Base-by-base conservation (phyloP, 2,329 filamentous ascomycete genomes). In the Leptographium procerum region DNA sequence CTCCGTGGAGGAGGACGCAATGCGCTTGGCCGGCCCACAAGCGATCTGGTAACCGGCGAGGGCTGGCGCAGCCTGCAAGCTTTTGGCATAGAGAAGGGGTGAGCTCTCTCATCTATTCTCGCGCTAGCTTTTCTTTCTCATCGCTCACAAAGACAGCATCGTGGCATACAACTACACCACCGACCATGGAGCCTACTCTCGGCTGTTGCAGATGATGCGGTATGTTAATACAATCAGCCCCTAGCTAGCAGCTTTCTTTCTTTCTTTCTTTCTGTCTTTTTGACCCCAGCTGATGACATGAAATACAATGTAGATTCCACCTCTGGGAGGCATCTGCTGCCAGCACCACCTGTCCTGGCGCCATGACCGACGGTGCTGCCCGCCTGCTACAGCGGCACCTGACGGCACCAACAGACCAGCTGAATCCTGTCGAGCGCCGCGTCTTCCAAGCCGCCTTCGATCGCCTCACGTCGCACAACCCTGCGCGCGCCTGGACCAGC, bases 341-440 rank as follows among this genome's bases (percentile, higher is more conserved):
- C 1, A 79, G 81, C 61, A 82, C 84, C 3, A 80, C 80, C 0
- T 88, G 85, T 63, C 85, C 85, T 0, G 80, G 80, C 24, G 82
- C 81, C 29, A 88, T 88, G 85, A 78, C 80, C 26, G 83, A 87
- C 63, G 83, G 83, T 14, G 83, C 82, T 2, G 77, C 80, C 13
- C 72, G 73, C 11, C 71, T 83, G 2, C 66, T 82, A 2, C 72
- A 74, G 58, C 68, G 67, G 0, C 77, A 81, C 48, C 69, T 82
- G 33, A 33, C 29, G 2, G 50, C 29, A 3, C 2, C 8, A 62
- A 64, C 14, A 63, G 65, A 13, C 53, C 59, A 9, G 47, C 58
- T 69, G 5, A 64, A 67, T 0, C 63, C 69, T 0, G 60, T 62
- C 0, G 69, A 73, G 61, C 70, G 70, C 9, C 63, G 64, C 22